These are phyloP conservation scores for Echinochloa phyllopogon DNA, from an alignment of 176 grass and related monocot genomes.

Conservation along the genomic window DNA sequence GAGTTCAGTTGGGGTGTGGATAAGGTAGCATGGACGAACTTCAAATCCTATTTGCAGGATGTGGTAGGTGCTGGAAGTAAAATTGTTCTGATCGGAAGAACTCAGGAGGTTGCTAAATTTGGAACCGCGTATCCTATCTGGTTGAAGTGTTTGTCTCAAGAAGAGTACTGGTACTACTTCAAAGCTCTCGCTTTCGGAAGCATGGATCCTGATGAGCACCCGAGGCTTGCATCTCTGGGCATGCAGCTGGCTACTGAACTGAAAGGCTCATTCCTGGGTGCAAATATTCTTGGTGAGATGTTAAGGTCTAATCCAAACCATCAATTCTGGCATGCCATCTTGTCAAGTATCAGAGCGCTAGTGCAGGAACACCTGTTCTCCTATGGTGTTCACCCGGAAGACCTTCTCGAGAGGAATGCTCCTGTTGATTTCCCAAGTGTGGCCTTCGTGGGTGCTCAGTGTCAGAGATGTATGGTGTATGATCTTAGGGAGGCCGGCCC, in stretches of 20 bases:
- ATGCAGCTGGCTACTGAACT: constrained; percentile 35
- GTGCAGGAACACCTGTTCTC: constrained; percentile 4
- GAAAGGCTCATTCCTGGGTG: constrained; percentile 40
- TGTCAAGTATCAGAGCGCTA: constrained; percentile 17
- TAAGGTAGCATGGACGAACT: constrained; percentile 23
- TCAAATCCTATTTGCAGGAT: constrained; percentile 34
- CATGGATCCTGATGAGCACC: constrained; percentile 42
- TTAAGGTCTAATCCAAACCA: constrained; percentile 31
- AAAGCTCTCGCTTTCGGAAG: constrained; percentile 47
- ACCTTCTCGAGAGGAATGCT: constrained; percentile 23
- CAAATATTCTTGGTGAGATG: constrained; percentile 46
- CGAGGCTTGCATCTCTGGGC: constrained; percentile 33
- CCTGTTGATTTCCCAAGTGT: neutral
- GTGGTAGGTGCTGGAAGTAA: constrained; percentile 23
- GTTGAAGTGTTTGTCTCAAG: constrained; percentile 42
- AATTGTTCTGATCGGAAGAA: constrained; percentile 23
- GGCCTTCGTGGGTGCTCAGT: constrained; percentile 5
- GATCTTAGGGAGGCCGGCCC: constrained; percentile 31
- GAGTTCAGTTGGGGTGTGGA: constrained; percentile 21
- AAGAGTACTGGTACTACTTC: constrained; percentile 58
- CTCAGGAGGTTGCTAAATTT: neutral
- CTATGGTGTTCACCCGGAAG: constrained; percentile 7
- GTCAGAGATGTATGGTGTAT: constrained; percentile 14
- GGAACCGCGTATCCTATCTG: constrained; percentile 42
- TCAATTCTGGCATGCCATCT: constrained; percentile 30